phyloP scores from a whole-genome alignment of 192 early-diverging fungal species.

The Kappamyces sp. region DNA sequence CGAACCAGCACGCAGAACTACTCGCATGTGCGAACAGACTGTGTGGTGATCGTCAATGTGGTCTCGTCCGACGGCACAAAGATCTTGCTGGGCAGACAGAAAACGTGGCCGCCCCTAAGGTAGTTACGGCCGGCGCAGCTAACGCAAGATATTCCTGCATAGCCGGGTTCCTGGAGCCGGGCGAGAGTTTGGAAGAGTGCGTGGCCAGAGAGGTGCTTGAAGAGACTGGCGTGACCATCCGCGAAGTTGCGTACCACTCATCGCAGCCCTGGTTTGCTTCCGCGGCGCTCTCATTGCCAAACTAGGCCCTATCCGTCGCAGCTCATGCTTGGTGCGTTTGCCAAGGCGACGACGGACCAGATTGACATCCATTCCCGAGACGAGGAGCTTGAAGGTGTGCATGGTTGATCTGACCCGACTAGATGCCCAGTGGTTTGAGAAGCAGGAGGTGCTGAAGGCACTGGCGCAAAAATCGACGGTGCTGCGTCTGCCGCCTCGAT shows the following conservation, averaged over 20 bases:
- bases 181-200: slow-evolving; percentile 42
- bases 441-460: slow-evolving; percentile 26
- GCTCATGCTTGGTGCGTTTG: slow-evolving; percentile 49
- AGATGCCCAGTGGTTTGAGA: slow-evolving; percentile 44
- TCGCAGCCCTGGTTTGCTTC: slow-evolving; percentile 46
- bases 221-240: slow-evolving; percentile 42
- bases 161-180: slow-evolving; percentile 41
- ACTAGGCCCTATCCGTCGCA: slow-evolving; percentile 42
- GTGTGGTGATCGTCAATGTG: slow-evolving; percentile 46
- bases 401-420: background rate
- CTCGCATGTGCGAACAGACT: slow-evolving; percentile 47
- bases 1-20: slow-evolving; percentile 24
- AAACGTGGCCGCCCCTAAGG: slow-evolving; percentile 32
- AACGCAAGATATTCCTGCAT: slow-evolving; percentile 22
- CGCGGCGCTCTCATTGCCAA: too few relatives aligned
- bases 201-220: slow-evolving; percentile 42
- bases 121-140: slow-evolving; percentile 18
- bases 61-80: slow-evolving; percentile 23
- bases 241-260: slow-evolving; percentile 39
- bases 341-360: slow-evolving; percentile 18
- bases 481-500: slow-evolving; percentile 20
- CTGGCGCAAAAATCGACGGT: slow-evolving; percentile 8
- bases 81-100: slow-evolving; percentile 46
- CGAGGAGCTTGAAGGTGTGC: slow-evolving; percentile 34
- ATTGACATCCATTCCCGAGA: slow-evolving; percentile 24